Conservation (phyloP, 306 rosid genomes). For the Ochetophila trinervis region DNA sequence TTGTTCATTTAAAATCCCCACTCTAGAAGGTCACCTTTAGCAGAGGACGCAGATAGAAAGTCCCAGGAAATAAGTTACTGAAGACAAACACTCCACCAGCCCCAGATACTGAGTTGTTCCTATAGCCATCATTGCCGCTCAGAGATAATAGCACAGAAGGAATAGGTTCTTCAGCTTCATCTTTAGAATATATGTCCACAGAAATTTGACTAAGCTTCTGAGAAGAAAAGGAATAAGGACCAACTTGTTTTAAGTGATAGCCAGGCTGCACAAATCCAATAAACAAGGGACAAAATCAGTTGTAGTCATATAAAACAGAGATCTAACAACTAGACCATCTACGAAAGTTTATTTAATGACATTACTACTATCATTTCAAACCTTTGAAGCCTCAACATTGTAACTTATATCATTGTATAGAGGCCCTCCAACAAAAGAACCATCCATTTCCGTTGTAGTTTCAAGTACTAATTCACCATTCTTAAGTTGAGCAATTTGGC, state of each 20-base stretch:
- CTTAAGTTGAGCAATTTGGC: slow-evolving; percentile 57
- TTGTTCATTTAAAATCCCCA: slow-evolving; percentile 8
- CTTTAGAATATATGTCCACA: slow-evolving; percentile 62
- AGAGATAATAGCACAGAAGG: slow-evolving; percentile 89
- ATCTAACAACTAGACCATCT: slow-evolving; percentile 20
- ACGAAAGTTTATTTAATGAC: slow-evolving; percentile 9
- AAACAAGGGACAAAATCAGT: slow-evolving; percentile 17
- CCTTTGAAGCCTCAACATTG: slow-evolving; percentile 80
- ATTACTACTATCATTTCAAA: slow-evolving; percentile 25
- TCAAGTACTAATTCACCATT: slow-evolving; percentile 74
- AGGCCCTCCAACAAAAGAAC: slow-evolving; percentile 82
- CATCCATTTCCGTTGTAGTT: slow-evolving; percentile 71
- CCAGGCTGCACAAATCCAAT: slow-evolving; percentile 63
- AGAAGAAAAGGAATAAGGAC: slow-evolving; percentile 77
- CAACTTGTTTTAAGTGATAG: slow-evolving; percentile 77
- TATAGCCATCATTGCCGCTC: slow-evolving; percentile 91
- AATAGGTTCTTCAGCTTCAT: slow-evolving; percentile 62
- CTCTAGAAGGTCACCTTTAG: slow-evolving; percentile 63
- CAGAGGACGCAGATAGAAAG: slow-evolving; percentile 92
- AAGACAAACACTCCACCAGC: slow-evolving; percentile 76
- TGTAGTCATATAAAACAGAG: slow-evolving; percentile 18
- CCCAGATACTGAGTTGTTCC: slow-evolving; percentile 87
- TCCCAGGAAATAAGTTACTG: slow-evolving; percentile 85
- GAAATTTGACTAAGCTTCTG: slow-evolving; percentile 96
- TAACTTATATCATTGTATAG: slow-evolving; percentile 77